These are phyloP conservation scores for Capronia americana DNA, from an alignment of 2,329 filamentous ascomycete species.

Conservation along the genomic window DNA sequence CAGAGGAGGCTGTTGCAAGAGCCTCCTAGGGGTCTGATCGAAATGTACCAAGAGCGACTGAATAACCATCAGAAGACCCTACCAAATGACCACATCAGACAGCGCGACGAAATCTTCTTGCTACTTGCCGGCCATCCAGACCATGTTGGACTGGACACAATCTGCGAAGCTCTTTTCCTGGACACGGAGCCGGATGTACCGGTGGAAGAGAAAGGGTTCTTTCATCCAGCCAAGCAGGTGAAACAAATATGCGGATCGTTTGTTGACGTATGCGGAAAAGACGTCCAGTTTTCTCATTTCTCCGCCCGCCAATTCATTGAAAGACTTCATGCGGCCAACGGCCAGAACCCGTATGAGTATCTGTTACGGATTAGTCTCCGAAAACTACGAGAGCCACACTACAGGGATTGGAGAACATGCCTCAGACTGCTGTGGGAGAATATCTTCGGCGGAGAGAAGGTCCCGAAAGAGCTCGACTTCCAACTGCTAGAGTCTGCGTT, in stretches of 20 bases:
- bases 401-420: neutral
- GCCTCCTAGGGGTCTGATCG: neutral
- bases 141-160: neutral
- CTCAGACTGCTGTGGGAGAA: slow-evolving; percentile 1
- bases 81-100: neutral
- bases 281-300: slow-evolving; percentile 2
- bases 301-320: slow-evolving; percentile 1
- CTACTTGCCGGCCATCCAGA: neutral
- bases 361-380: neutral
- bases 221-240: neutral
- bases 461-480: slow-evolving; percentile 3
- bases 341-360: slow-evolving; percentile 5
- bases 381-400: slow-evolving; percentile 1
- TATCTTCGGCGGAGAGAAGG: neutral
- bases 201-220: neutral
- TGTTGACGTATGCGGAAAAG: neutral
- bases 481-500: neutral
- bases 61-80: neutral
- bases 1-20: neutral
- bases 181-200: neutral
- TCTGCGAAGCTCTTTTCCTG: slow-evolving; percentile 4
- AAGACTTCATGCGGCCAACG: neutral
- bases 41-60: neutral
- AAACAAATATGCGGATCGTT: neutral
- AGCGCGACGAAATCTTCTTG: neutral